These are phyloP conservation scores for Pichia sp. DNA, from an alignment of 1,139 yeast genomes.

Conservation along the genomic window DNA sequence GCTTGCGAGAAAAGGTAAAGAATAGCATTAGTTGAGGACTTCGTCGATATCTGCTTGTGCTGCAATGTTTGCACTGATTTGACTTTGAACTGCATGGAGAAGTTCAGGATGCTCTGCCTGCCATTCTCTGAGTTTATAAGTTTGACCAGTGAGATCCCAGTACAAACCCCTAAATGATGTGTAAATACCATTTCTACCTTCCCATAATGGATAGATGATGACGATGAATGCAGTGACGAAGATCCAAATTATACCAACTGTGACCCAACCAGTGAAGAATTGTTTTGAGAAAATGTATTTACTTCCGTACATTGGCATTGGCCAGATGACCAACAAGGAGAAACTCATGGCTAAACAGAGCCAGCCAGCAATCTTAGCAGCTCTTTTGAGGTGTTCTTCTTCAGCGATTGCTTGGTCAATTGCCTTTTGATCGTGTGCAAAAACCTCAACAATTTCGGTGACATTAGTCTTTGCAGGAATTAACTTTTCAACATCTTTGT, in stretches of 20 bases:
- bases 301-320: slow-evolving; percentile 84
- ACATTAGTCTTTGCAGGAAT: slow-evolving; percentile 20
- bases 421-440: slow-evolving; percentile 22
- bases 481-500: slow-evolving; percentile 21
- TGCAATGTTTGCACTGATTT: slow-evolving; percentile 30
- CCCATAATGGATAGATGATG: slow-evolving; percentile 33
- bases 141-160: slow-evolving; percentile 78
- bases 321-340: slow-evolving; percentile 65
- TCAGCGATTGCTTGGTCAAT: slow-evolving; percentile 33
- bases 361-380: slow-evolving; percentile 44
- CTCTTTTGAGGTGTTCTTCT: slow-evolving; percentile 41
- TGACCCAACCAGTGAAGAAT: slow-evolving; percentile 81
- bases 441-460: slow-evolving; percentile 28
- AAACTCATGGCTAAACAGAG: slow-evolving; percentile 41
- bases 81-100: slow-evolving; percentile 60
- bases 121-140: slow-evolving; percentile 65
- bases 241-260: slow-evolving; percentile 67
- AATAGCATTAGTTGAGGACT: too few species aligned
- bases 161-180: slow-evolving; percentile 66
- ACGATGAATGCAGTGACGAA: slow-evolving; percentile 30
- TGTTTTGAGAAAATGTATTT: slow-evolving; percentile 60
- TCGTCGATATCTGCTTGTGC: slow-evolving; percentile 6
- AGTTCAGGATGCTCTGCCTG: slow-evolving; percentile 63
- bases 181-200: slow-evolving; percentile 43
- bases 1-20: too few species aligned